Percentiles rank a stretch among this genome's conserved stretches.
These are phyloP conservation scores for Clavaria fumosa DNA, from an alignment of 768 basidiomycete genomes.

Conservation along the genomic window DNA sequence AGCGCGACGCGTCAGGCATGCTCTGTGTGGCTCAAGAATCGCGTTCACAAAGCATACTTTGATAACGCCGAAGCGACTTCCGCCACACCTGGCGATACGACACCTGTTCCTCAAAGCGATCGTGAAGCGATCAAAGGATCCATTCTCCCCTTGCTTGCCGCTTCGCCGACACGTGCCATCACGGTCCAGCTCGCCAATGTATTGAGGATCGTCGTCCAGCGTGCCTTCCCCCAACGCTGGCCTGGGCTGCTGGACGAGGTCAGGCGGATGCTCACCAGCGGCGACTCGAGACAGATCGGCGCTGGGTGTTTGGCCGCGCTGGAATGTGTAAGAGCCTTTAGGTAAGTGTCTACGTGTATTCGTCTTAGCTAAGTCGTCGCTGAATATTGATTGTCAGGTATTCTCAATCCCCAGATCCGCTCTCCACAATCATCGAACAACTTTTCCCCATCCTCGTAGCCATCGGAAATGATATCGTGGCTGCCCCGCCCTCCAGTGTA, in stretches of 20 bases:
- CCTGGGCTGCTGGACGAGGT: constrained; percentile 51
- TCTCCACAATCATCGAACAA: constrained; percentile 41
- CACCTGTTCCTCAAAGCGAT: constrained; percentile 50
- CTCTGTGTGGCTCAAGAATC: constrained; percentile 84
- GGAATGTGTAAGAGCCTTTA: constrained; percentile 65
- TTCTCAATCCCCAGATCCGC: no score
- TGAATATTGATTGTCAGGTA: constrained; percentile 45
- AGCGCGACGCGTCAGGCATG: constrained; percentile 77
- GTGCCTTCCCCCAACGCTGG: constrained; percentile 75
- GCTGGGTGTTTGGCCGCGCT: constrained; percentile 68
- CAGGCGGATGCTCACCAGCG: constrained; percentile 44
- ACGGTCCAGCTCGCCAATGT: constrained; percentile 62
- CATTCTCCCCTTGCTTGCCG: constrained; percentile 56
- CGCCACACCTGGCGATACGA: constrained; percentile 33
- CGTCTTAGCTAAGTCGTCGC: background rate
- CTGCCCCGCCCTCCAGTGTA: constrained; percentile 40
- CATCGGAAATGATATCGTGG: constrained; percentile 58
- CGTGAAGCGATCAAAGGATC: constrained; percentile 53
- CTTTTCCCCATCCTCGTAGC: constrained; percentile 63
- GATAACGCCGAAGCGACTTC: constrained; percentile 24
- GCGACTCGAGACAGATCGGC: constrained; percentile 55
- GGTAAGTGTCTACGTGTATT: constrained; percentile 25
- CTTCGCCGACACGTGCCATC: constrained; percentile 48
- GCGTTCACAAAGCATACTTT: constrained; percentile 53
- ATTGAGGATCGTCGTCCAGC: constrained; percentile 55